Evolutionary conservation across 2,329 filamentous ascomycete genomes (phyloP).

Genomic region (Rachicladosporium sp.): DNA sequence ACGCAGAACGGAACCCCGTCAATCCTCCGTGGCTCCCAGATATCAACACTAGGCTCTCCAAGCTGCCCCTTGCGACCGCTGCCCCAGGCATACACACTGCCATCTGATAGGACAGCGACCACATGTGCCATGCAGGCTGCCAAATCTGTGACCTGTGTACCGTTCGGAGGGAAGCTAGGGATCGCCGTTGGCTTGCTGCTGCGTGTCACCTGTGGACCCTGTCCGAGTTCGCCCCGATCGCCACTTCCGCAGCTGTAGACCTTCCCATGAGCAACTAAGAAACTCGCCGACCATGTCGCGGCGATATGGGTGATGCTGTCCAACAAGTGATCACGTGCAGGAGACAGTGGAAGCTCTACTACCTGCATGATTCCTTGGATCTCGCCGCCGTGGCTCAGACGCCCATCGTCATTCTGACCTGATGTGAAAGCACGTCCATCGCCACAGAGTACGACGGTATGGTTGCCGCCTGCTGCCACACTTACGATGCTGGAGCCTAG

Average conservation of each 20-base stretch:
- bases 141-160: conserved; percentile 49
- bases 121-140: conserved; percentile 68
- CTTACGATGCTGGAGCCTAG: conserved; percentile 6
- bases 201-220: conserved; percentile 31
- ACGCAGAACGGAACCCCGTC: conserved; percentile 49
- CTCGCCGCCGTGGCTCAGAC: conserved; percentile 25
- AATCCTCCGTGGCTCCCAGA: conserved; percentile 52
- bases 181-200: conserved; percentile 35
- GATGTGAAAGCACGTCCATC: conserved; percentile 50
- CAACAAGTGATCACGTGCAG: neutral
- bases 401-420: conserved; percentile 45
- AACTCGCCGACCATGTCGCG: conserved; percentile 69
- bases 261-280: conserved; percentile 35
- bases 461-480: conserved; percentile 65
- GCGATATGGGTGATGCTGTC: conserved; percentile 25
- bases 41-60: conserved; percentile 43
- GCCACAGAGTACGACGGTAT: conserved; percentile 61
- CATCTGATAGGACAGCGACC: conserved; percentile 59
- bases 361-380: neutral
- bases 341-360: neutral
- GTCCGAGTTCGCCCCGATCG: conserved; percentile 59
- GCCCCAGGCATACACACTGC: conserved; percentile 79
- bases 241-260: conserved; percentile 57
- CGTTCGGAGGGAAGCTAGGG: conserved; percentile 50
- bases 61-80: conserved; percentile 76